A percentile compares a stretch with the other conserved stretches of the same genome.
phyloP scores from a whole-genome alignment of 148 eudicot genomes.

The Polygonum maritimum region DNA sequence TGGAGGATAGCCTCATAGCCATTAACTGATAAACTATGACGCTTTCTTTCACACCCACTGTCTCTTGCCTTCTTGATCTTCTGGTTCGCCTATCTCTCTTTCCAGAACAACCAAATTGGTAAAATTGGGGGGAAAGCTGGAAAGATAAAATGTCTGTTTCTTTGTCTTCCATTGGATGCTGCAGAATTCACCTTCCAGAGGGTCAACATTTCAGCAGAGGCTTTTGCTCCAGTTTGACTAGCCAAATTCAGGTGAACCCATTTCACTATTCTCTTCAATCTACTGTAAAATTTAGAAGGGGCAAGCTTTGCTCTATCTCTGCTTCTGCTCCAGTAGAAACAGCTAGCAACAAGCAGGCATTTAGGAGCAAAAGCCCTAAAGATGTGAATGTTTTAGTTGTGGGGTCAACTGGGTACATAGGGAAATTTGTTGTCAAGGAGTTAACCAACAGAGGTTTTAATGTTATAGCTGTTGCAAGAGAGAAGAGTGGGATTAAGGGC shows the following conservation, averaged over 20 bases:
- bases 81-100: not conserved
- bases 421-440: conserved; percentile 79
- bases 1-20: not conserved
- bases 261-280: conserved; percentile 15
- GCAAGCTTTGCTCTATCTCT: conserved; percentile 23
- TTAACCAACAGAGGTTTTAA: conserved; percentile 70
- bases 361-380: conserved; percentile 55
- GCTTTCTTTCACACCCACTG: not conserved
- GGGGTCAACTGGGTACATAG: conserved; percentile 96
- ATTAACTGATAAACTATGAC: not conserved
- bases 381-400: conserved; percentile 78
- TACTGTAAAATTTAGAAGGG: conserved; percentile 15
- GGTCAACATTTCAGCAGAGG: conserved; percentile 20
- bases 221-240: conserved; percentile 21
- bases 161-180: conserved; percentile 10
- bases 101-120: not conserved
- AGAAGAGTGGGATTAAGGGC: conserved; percentile 74
- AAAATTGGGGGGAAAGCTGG: not conserved
- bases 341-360: conserved; percentile 31
- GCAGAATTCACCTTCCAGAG: conserved; percentile 25
- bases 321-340: conserved; percentile 19
- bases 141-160: conserved; percentile 39
- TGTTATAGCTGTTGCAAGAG: conserved; percentile 84
- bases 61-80: not conserved
- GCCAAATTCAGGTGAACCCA: conserved; percentile 50